phyloP scores from a whole-genome alignment of 768 basidiomycete species.

The Macrolepiota albuminosa region DNA sequence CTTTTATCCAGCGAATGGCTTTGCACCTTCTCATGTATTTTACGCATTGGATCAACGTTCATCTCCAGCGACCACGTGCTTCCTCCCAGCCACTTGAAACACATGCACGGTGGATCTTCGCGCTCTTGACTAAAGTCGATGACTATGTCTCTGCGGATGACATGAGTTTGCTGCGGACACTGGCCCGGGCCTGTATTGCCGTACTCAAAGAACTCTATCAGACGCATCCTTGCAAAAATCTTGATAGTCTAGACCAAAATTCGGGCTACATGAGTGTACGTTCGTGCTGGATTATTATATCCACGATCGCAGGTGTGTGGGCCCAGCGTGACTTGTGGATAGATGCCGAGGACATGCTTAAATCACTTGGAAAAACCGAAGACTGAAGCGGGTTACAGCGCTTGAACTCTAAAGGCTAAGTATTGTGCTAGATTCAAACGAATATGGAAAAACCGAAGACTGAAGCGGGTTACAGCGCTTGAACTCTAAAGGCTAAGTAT shows the following conservation, averaged over 20 bases:
- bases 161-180: slow-evolving; percentile 67
- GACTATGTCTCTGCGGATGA: slow-evolving; percentile 70
- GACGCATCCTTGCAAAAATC: slow-evolving; percentile 13
- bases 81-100: slow-evolving; percentile 39
- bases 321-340: slow-evolving; percentile 78
- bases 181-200: slow-evolving; percentile 65
- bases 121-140: slow-evolving; percentile 65
- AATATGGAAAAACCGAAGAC: slow-evolving; percentile 5
- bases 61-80: slow-evolving; percentile 42
- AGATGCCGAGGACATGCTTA: slow-evolving; percentile 60
- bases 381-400: neutral
- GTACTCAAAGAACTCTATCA: slow-evolving; percentile 36
- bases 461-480: neutral
- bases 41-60: slow-evolving; percentile 69
- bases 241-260: neutral
- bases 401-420: neutral
- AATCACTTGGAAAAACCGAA: slow-evolving; percentile 13
- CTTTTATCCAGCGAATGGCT: slow-evolving; percentile 48
- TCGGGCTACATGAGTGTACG: slow-evolving; percentile 28
- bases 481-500: neutral
- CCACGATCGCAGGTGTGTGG: slow-evolving; percentile 65
- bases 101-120: slow-evolving; percentile 78
- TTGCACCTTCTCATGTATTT: slow-evolving; percentile 83
- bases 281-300: slow-evolving; percentile 73
- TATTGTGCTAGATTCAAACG: no score